These are phyloP conservation scores for Pleoardoris graminearum DNA, from an alignment of 2,329 filamentous ascomycete species.

Conservation along the genomic window DNA sequence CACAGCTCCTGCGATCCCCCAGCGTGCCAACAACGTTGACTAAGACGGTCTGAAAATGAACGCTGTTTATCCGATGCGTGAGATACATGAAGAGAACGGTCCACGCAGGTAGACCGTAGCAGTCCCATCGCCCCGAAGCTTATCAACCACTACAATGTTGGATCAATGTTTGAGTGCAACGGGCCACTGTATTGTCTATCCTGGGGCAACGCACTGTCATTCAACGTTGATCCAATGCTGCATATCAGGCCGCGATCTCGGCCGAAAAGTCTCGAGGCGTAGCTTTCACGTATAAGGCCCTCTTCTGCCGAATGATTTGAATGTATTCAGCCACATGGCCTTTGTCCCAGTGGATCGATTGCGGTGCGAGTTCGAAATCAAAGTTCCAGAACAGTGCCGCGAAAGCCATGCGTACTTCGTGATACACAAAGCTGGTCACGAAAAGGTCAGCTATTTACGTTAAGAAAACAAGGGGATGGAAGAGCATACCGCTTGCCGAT, in stretches of 20 bases:
- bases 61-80: too few relatives aligned
- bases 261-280: not conserved
- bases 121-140: too few relatives aligned
- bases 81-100: too few relatives aligned
- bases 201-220: too few relatives aligned
- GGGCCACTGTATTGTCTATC: too few relatives aligned
- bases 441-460: not conserved
- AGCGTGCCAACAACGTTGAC: too few relatives aligned
- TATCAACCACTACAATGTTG: too few relatives aligned
- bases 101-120: too few relatives aligned
- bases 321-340: constrained; percentile 4
- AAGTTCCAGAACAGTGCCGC: constrained; percentile 16
- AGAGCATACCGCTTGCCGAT: constrained; percentile 10
- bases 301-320: constrained; percentile 7
- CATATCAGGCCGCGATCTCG: not conserved
- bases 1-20: too few relatives aligned
- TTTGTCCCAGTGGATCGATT: constrained; percentile 1
- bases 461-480: too few relatives aligned
- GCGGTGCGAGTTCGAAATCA: constrained; percentile 24
- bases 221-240: not conserved
- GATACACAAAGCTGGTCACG: constrained; percentile 19
- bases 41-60: too few relatives aligned
- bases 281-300: constrained; percentile 5
- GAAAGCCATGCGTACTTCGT: constrained; percentile 18
- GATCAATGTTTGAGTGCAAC: too few relatives aligned